Percentiles rank a stretch among this genome's conserved stretches.
These are phyloP conservation scores for Boletus patriciae DNA, from an alignment of 768 basidiomycete genomes.

Conservation along the genomic window DNA sequence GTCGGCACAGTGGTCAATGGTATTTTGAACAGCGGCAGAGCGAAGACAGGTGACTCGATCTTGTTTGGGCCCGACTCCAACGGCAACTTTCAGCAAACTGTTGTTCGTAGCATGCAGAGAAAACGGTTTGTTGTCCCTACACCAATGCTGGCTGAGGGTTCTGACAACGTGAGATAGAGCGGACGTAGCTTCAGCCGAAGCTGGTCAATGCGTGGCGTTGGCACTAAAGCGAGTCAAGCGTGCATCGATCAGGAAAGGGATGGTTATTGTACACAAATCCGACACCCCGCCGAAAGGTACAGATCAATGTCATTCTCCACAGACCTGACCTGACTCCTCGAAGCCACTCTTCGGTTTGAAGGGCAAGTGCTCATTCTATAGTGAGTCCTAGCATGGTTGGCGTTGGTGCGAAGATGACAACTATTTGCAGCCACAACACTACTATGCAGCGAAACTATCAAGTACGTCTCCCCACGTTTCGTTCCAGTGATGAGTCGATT, in stretches of 20 bases:
- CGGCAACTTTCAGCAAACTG: constrained; percentile 78
- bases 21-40: constrained; percentile 71
- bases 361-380: constrained; percentile 93
- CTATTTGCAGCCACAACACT: constrained; percentile 70
- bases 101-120: constrained; percentile 90
- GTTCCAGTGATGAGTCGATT: not conserved
- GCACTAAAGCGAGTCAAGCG: constrained; percentile 88
- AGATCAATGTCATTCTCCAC: constrained; percentile 2
- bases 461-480: constrained; percentile 39
- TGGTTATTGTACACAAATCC: constrained; percentile 84
- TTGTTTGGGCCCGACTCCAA: constrained; percentile 91
- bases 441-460: constrained; percentile 93
- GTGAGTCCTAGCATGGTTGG: constrained; percentile 43
- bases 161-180: constrained; percentile 49
- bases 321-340: not conserved
- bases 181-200: constrained; percentile 80
- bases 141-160: not conserved
- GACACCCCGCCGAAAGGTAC: constrained; percentile 76
- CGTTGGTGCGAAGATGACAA: constrained; percentile 3
- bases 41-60: constrained; percentile 79
- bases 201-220: constrained; percentile 92
- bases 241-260: constrained; percentile 85
- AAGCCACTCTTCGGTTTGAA: constrained; percentile 84
- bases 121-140: constrained; percentile 60
- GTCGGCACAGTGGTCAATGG: constrained; percentile 86